Evolutionary conservation across 2,329 filamentous ascomycete genomes (phyloP).

Genomic region (Aspergillus sp.): DNA sequence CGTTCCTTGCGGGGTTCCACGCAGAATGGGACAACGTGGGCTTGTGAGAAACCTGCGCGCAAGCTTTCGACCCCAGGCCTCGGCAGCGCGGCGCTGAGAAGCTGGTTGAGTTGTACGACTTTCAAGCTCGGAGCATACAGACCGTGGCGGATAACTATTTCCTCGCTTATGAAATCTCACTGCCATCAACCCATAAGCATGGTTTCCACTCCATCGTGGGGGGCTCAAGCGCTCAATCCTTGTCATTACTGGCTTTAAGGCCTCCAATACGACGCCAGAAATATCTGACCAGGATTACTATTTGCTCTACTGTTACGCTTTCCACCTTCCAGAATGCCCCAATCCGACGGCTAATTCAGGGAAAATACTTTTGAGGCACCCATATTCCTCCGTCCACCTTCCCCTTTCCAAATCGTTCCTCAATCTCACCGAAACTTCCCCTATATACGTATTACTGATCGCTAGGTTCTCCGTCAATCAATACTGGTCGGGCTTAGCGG

Average conservation of each 20-base stretch:
- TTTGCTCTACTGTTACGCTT: conserved; percentile 1
- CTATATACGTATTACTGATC: neutral
- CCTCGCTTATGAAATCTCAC: neutral
- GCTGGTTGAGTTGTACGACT: neutral
- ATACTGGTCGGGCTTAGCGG: conserved; percentile 1
- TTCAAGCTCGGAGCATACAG: neutral
- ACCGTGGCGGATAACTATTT: neutral
- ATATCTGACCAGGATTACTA: neutral
- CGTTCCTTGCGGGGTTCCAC: conserved; percentile 13
- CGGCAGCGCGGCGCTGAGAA: neutral
- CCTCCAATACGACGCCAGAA: neutral
- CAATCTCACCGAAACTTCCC: conserved; percentile 1
- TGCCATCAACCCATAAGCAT: neutral
- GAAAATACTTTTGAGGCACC: neutral
- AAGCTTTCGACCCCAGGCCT: conserved; percentile 2
- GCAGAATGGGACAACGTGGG: conserved; percentile 1
- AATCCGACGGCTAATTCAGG: neutral
- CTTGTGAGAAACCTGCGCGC: neutral
- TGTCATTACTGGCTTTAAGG: neutral
- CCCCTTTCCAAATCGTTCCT: neutral
- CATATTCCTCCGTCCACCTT: neutral
- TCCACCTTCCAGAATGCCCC: conserved; percentile 4
- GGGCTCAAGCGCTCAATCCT: neutral
- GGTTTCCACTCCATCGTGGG: conserved; percentile 6
- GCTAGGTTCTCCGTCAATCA: neutral